Evolutionary conservation across 495 filamentous ascomycete genomes (phyloP).

Genomic region (Neurospora sp.): DNA sequence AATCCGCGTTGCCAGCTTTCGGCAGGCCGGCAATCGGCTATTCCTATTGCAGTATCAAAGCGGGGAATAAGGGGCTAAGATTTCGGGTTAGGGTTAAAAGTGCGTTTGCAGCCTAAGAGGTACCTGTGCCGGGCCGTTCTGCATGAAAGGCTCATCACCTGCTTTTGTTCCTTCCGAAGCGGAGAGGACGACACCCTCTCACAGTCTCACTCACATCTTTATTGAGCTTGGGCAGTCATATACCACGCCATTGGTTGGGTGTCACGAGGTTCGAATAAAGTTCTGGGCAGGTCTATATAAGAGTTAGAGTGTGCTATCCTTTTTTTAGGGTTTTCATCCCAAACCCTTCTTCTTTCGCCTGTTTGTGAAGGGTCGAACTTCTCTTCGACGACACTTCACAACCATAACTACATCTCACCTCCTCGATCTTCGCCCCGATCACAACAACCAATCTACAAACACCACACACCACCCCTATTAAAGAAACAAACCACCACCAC

Average conservation of each 20-base stretch:
- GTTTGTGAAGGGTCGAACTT: neutral
- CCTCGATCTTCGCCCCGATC: neutral
- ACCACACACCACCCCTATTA: neutral
- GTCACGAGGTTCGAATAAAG: neutral
- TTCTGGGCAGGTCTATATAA: neutral
- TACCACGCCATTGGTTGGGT: neutral
- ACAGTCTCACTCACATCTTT: neutral
- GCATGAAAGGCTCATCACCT: neutral
- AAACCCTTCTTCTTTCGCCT: neutral
- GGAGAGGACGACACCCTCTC: neutral
- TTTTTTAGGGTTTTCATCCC: neutral
- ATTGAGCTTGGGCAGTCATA: neutral
- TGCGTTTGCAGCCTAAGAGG: neutral
- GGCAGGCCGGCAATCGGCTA: neutral
- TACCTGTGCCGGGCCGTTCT: neutral
- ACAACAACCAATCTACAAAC: no score
- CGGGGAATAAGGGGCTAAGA: neutral
- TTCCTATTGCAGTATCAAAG: neutral
- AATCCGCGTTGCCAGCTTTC: neutral
- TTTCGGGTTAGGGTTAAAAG: neutral
- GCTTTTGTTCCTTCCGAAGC: neutral
- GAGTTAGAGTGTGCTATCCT: neutral
- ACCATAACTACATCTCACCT: neutral
- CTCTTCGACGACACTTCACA: neutral
- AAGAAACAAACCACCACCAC: neutral